A percentile compares a stretch with the other conserved stretches of the same genome.
phyloP scores from a whole-genome alignment of 2,329 filamentous ascomycete genomes.

The Fonsecaea nubica region DNA sequence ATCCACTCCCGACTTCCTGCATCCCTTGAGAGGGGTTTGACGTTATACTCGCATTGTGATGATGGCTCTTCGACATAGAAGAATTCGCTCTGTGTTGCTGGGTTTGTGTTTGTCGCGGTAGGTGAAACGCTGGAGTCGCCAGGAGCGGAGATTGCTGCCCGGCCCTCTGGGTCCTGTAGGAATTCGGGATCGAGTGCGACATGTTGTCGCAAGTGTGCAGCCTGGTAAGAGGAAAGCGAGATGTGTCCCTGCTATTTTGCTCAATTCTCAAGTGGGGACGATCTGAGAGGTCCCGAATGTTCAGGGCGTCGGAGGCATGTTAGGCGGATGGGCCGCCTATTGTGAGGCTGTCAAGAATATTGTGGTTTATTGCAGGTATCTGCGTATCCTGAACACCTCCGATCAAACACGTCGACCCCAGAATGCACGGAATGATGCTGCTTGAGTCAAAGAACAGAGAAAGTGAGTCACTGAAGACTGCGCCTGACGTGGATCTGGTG shows the following conservation, averaged over 20 bases:
- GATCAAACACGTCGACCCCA: neutral
- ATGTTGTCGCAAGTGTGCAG: constrained; percentile 19
- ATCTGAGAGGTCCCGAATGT: constrained; percentile 21
- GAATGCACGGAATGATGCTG: constrained; percentile 1
- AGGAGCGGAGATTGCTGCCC: constrained; percentile 24
- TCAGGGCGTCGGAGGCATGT: constrained; percentile 30
- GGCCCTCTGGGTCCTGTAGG: constrained; percentile 10
- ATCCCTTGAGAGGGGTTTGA: constrained; percentile 29
- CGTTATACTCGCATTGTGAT: constrained; percentile 31
- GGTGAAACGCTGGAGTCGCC: constrained; percentile 12
- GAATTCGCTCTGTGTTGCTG: constrained; percentile 6
- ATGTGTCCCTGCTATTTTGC: constrained; percentile 21
- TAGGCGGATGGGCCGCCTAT: constrained; percentile 13
- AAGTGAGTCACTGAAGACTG: constrained; percentile 23
- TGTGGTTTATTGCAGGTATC: constrained; percentile 8
- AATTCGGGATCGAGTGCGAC: constrained; percentile 23
- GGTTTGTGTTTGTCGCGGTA: constrained; percentile 10
- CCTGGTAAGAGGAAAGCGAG: constrained; percentile 8
- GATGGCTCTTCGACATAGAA: constrained; percentile 20
- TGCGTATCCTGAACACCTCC: constrained; percentile 4
- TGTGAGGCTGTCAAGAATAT: constrained; percentile 25
- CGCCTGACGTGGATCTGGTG: constrained; percentile 9
- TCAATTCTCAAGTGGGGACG: constrained; percentile 17
- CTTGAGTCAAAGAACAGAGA: constrained; percentile 2
- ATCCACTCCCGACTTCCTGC: constrained; percentile 13